A percentile compares a stretch with the other conserved stretches of the same genome.
These are phyloP conservation scores for Puccinellia tenuiflora DNA, from an alignment of 176 grass and related monocot genomes.

Conservation along the genomic window DNA sequence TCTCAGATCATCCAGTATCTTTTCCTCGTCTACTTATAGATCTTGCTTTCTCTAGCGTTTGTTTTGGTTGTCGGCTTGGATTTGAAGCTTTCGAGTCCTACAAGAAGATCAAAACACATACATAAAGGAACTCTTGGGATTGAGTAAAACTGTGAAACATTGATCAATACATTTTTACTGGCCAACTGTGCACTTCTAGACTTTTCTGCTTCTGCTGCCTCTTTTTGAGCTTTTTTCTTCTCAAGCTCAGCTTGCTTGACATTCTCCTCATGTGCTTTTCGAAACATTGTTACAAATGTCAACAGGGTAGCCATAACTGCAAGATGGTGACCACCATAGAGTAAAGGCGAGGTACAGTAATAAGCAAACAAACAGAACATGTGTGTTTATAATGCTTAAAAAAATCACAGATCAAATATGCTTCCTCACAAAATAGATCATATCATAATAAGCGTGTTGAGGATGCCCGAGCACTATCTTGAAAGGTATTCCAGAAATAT, in stretches of 20 bases:
- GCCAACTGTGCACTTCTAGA: slow-evolving; percentile 39
- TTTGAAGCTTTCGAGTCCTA: slow-evolving; percentile 56
- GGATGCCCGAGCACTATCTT: not conserved
- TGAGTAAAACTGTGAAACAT: not conserved
- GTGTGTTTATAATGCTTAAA: not conserved
- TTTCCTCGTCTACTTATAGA: slow-evolving; percentile 48
- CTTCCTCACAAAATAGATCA: not conserved
- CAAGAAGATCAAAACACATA: slow-evolving; percentile 2
- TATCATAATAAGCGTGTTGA: not conserved
- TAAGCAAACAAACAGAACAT: slow-evolving; percentile 21
- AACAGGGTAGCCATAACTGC: slow-evolving; percentile 87
- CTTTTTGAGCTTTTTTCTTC: slow-evolving; percentile 87
- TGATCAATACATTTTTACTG: slow-evolving; percentile 53
- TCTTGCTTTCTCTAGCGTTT: slow-evolving; percentile 55
- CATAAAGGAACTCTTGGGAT: not conserved
- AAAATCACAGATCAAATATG: not conserved
- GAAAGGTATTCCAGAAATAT: not conserved
- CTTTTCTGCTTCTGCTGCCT: slow-evolving; percentile 67
- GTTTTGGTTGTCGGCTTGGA: slow-evolving; percentile 59
- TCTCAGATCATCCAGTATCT: slow-evolving; percentile 53
- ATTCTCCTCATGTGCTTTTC: slow-evolving; percentile 85
- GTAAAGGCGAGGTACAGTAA: not conserved
- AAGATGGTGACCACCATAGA: slow-evolving; percentile 17
- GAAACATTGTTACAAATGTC: slow-evolving; percentile 86
- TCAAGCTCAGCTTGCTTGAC: slow-evolving; percentile 91